phyloP scores from a whole-genome alignment of 1,284 basidiomycete genomes.

The Melampsora larici-populina region DNA sequence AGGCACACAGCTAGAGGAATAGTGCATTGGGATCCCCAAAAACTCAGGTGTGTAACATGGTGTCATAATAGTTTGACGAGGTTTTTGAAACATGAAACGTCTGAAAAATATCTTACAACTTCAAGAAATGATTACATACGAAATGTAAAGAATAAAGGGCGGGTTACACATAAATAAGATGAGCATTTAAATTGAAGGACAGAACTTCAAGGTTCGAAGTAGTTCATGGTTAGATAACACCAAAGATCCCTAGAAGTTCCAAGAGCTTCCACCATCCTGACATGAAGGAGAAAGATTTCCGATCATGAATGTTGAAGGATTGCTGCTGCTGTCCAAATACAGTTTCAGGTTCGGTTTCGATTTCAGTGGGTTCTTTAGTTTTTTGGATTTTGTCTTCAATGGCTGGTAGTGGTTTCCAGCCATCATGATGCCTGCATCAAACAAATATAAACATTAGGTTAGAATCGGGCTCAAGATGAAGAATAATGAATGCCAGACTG shows the following conservation, averaged over 20 bases:
- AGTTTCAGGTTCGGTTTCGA: not conserved
- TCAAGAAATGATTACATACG: too few species aligned
- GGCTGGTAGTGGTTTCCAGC: slow-evolving; percentile 27
- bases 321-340: slow-evolving; percentile 10
- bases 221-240: not conserved
- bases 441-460: too few species aligned
- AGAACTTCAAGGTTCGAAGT: too few species aligned
- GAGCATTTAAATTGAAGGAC: too few species aligned
- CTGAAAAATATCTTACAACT: too few species aligned
- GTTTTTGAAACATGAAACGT: too few species aligned
- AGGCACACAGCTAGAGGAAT: too few species aligned
- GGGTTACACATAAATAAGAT: too few species aligned
- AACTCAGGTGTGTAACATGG: too few species aligned
- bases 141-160: too few species aligned
- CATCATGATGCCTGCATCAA: slow-evolving; percentile 28
- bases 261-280: slow-evolving; percentile 19
- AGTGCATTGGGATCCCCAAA: too few species aligned
- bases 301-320: not conserved
- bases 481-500: not conserved
- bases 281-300: slow-evolving; percentile 7
- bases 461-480: not conserved
- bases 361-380: not conserved
- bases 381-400: not conserved
- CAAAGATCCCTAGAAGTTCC: slow-evolving; percentile 27
- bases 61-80: too few species aligned